Conservation (phyloP, 148 eudicot species). For the Tetragonia tetragonoides region DNA sequence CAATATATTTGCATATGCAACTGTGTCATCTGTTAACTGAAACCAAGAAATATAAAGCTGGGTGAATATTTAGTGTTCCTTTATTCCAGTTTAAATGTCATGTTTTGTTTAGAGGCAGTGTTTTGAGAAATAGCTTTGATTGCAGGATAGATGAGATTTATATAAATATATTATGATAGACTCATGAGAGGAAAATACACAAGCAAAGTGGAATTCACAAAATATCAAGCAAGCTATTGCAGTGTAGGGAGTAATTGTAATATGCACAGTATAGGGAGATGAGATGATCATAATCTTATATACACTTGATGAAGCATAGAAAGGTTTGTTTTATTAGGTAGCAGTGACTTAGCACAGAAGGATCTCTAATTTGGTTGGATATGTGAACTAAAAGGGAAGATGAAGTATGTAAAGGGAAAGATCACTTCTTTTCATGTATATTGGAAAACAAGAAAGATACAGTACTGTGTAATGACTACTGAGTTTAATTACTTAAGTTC, state of each 20-base stretch:
- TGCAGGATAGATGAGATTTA: neutral
- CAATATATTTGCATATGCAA: neutral
- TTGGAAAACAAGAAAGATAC: neutral
- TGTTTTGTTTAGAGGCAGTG: neutral
- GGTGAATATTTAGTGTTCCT: neutral
- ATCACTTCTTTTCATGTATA: neutral
- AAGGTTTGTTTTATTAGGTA: too few species aligned
- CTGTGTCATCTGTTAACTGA: neutral
- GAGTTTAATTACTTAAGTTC: neutral
- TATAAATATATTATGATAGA: neutral
- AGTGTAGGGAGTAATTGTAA: neutral
- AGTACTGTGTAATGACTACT: neutral
- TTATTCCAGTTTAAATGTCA: neutral
- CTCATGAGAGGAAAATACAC: too few species aligned
- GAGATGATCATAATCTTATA: too few species aligned
- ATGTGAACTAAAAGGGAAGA: neutral
- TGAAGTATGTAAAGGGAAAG: neutral
- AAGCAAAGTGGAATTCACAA: neutral
- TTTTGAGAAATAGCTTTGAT: neutral
- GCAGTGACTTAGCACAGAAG: too few species aligned
- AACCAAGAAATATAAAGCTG: neutral
- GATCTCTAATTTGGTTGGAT: neutral
- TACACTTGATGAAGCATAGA: too few species aligned
- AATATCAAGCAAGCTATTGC: neutral
- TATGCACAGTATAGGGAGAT: neutral